Evolutionary conservation across 2,329 filamentous ascomycete genomes (phyloP), one percentile per base, ranked within the genome.

Genomic region (Allantophomopsis lycopodina): DNA sequence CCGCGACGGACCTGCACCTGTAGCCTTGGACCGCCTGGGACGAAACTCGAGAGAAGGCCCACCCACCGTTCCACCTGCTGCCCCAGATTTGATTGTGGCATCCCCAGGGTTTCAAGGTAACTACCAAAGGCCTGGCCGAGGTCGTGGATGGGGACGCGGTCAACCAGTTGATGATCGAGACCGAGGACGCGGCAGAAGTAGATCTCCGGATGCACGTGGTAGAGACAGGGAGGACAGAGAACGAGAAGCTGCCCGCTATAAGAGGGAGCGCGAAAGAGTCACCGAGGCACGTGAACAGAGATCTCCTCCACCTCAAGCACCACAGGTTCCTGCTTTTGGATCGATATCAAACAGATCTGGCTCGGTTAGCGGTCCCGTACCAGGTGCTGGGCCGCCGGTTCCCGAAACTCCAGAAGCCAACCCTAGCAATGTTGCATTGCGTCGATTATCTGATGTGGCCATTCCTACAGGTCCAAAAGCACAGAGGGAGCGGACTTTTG

Each of bases 11-110:
- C 50, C 36, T 31, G 56, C 53, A 46, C 72, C 77, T 49, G 57
- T 62, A 2, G 82, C 87, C 46, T 67, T 76, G 7, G 76, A 79
- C 42, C 70, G 82, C 42, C 73, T 76, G 14, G 68, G 81, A 40
- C 68, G 81, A 36, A 76, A 71, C 13, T 85, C 81, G 7, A 69
- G 83, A 50, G 83, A 88, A 50, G 82, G 81, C 0, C 80, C 82
- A 10, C 70, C 76, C 16, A 83, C 80, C 2, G 79, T 78, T 14
- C 78, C 78, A 4, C 84, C 82, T 3, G 76, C 75, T 8, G 76
- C 75, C 16, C 83, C 81, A 0, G 82, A 87, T 45, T 69, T 73
- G 11, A 66, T 71, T 1, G 44, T 43, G 37, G 39, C 44, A 7
- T 40, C 36, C 15, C 43, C 48, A 36, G 31, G 39, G 23, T 16